Evolutionary conservation across 2,329 filamentous ascomycete genomes (phyloP).

Genomic region (Alternaria tenuissima): DNA sequence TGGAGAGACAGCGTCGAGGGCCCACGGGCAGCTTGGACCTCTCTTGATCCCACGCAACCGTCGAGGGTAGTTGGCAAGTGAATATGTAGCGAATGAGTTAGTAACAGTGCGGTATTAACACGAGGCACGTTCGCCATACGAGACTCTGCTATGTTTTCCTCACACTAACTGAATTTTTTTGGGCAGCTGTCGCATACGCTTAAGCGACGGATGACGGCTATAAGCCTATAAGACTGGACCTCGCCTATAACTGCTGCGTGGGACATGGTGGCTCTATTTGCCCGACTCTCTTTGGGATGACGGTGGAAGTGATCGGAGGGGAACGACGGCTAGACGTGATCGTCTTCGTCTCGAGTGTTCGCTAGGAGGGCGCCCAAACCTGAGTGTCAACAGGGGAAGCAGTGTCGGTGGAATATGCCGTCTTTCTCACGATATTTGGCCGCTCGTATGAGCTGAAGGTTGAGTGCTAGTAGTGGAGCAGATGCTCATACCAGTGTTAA

Average conservation of each 20-base stretch:
- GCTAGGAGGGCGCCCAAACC: not conserved
- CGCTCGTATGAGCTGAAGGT: slow-evolving; percentile 2
- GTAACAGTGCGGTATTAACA: slow-evolving; percentile 11
- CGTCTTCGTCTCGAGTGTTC: not conserved
- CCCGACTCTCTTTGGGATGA: not conserved
- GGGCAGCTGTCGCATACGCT: not conserved
- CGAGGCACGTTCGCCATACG: slow-evolving; percentile 5
- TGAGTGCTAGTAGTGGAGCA: not conserved
- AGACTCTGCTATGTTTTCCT: slow-evolving; percentile 7
- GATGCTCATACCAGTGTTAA: not conserved
- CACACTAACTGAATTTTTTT: not conserved
- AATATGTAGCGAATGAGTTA: slow-evolving; percentile 10
- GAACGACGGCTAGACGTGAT: not conserved
- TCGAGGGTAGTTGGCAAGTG: slow-evolving; percentile 21
- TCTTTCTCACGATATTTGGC: slow-evolving; percentile 2
- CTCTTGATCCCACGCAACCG: slow-evolving; percentile 28
- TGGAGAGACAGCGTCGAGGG: slow-evolving; percentile 8
- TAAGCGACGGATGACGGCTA: slow-evolving; percentile 17
- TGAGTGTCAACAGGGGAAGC: not conserved
- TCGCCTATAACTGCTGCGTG: slow-evolving; percentile 23
- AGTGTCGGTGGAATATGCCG: not conserved
- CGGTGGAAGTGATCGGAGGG: slow-evolving; percentile 12
- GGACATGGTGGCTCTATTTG: slow-evolving; percentile 15
- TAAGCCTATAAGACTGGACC: slow-evolving; percentile 14
- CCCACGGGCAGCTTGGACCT: slow-evolving; percentile 36